These are phyloP conservation scores for Golubevia pallescens DNA, from an alignment of 1,284 basidiomycete genomes.

Conservation along the genomic window DNA sequence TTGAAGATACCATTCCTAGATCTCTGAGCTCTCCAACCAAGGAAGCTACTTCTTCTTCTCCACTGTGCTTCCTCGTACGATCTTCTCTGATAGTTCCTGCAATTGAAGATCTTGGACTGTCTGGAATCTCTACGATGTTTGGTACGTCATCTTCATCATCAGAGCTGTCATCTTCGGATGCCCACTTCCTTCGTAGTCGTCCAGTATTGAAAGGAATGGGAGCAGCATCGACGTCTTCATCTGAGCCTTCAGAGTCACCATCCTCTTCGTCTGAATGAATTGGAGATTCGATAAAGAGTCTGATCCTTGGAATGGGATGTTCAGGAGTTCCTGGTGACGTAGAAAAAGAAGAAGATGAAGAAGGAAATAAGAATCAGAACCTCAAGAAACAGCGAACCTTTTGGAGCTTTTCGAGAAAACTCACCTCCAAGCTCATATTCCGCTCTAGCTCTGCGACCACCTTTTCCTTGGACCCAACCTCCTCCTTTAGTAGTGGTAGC, in stretches of 20 bases:
- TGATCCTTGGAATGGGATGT: slow-evolving; percentile 63
- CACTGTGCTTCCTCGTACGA: too few relatives aligned
- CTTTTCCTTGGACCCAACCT: slow-evolving; percentile 50
- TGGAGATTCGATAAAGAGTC: slow-evolving; percentile 55
- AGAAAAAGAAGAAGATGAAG: not conserved
- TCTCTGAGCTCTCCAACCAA: too few relatives aligned
- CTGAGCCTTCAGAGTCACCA: slow-evolving; percentile 8
- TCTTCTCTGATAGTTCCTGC: too few relatives aligned
- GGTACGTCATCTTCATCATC: too few relatives aligned
- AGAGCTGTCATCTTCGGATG: too few relatives aligned
- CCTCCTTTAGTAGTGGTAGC: slow-evolving; percentile 3
- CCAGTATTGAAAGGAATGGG: too few relatives aligned
- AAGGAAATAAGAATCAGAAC: not conserved
- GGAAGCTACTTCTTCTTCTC: too few relatives aligned
- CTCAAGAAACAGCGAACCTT: not conserved
- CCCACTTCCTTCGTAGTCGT: too few relatives aligned
- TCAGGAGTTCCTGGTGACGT: slow-evolving; percentile 43
- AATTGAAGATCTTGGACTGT: too few relatives aligned
- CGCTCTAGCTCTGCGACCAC: slow-evolving; percentile 60
- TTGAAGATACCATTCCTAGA: too few relatives aligned
- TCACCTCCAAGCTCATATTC: slow-evolving; percentile 65
- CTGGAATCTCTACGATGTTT: too few relatives aligned
- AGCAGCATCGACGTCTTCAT: slow-evolving; percentile 18
- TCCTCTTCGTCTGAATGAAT: slow-evolving; percentile 40
- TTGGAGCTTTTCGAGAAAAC: too few relatives aligned